Percentiles rank a stretch among this genome's conserved stretches.
These are phyloP conservation scores for Leucocoprinus leucothites DNA, from an alignment of 768 basidiomycete species.

Conservation along the genomic window DNA sequence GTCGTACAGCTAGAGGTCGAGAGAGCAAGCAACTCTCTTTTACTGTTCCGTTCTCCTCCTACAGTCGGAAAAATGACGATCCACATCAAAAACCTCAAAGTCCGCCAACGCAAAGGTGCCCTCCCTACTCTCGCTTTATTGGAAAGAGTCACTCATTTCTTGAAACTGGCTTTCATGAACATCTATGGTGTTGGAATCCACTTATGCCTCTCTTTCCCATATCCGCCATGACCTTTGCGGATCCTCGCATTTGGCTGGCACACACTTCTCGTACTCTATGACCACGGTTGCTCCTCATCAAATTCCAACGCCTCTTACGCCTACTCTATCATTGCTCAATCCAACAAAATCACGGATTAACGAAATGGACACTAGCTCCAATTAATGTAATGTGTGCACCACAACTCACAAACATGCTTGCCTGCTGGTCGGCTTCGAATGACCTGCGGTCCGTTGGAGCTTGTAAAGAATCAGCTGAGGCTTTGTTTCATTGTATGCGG, in stretches of 20 bases:
- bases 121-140: not conserved
- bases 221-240: no score
- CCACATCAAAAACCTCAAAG: slow-evolving; percentile 80
- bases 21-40: not conserved
- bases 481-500: slow-evolving; percentile 80
- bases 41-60: not conserved
- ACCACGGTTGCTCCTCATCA: slow-evolving; percentile 10
- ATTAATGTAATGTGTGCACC: slow-evolving; percentile 57
- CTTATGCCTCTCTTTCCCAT: no score
- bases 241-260: not conserved
- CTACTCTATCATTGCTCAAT: not conserved
- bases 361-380: slow-evolving; percentile 28
- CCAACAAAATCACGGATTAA: not conserved
- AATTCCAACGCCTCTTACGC: not conserved
- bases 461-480: slow-evolving; percentile 59
- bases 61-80: slow-evolving; percentile 40
- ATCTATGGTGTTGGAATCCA: no score
- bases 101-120: slow-evolving; percentile 71
- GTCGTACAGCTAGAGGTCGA: not conserved
- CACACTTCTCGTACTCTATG: no score
- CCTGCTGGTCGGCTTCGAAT: slow-evolving; percentile 77
- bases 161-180: no score
- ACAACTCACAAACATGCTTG: slow-evolving; percentile 76
- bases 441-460: slow-evolving; percentile 53
- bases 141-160: not conserved